These are phyloP conservation scores for Podosphaera xanthii DNA, from an alignment of 2,329 filamentous ascomycete genomes.

Conservation along the genomic window DNA sequence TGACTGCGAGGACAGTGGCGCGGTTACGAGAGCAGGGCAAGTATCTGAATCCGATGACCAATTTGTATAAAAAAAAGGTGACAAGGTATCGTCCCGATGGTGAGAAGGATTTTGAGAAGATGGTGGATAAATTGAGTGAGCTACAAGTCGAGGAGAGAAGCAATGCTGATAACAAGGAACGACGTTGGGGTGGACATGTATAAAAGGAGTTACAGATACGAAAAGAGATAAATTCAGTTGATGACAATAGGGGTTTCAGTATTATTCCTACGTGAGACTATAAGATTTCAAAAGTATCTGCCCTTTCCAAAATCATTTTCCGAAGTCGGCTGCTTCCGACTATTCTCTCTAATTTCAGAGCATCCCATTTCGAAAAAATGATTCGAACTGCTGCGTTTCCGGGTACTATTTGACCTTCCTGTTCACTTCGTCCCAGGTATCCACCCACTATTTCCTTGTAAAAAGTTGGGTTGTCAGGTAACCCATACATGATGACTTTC, in stretches of 20 bases:
- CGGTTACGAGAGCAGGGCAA: slow-evolving; percentile 32
- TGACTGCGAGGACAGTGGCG: slow-evolving; percentile 72
- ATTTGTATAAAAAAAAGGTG: slow-evolving; percentile 62
- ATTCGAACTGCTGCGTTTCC: slow-evolving; percentile 35
- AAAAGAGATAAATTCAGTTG: not conserved
- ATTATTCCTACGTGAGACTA: slow-evolving; percentile 20
- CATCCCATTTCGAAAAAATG: slow-evolving; percentile 77
- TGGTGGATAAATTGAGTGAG: slow-evolving; percentile 25
- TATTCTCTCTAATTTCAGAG: slow-evolving; percentile 67
- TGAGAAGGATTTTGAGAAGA: slow-evolving; percentile 40
- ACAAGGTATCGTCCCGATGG: slow-evolving; percentile 50
- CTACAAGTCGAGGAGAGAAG: slow-evolving; percentile 16
- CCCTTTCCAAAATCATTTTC: slow-evolving; percentile 62
- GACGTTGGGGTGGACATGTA: slow-evolving; percentile 6
- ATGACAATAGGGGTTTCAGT: not conserved
- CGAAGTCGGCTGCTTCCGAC: slow-evolving; percentile 62
- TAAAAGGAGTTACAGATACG: not conserved
- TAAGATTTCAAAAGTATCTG: slow-evolving; percentile 89
- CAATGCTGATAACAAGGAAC: slow-evolving; percentile 11
- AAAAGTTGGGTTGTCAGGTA: slow-evolving; percentile 72
- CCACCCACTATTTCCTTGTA: slow-evolving; percentile 55
- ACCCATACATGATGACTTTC: slow-evolving; percentile 66
- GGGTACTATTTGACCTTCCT: slow-evolving; percentile 29
- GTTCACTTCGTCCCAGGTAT: slow-evolving; percentile 37
- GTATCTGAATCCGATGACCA: slow-evolving; percentile 45